Evolutionary conservation across 768 basidiomycete genomes (phyloP), one percentile per base, ranked within the genome.

Genomic region (Rhodotorula kratochvilovae): DNA sequence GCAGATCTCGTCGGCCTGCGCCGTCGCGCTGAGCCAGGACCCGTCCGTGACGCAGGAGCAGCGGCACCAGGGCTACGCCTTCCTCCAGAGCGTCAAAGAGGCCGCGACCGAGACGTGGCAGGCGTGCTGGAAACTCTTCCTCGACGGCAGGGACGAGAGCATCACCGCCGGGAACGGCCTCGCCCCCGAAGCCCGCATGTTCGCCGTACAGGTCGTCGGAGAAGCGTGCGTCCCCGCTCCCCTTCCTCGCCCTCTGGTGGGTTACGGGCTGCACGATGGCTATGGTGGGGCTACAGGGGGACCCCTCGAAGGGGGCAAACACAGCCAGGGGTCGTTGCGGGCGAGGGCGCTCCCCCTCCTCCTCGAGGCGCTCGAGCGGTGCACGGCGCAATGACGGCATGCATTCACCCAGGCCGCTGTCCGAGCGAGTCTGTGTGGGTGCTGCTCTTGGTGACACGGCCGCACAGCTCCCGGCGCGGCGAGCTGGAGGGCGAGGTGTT

Each of bases 181-280:
- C 23, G 51, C 63, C 8, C 43, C 61, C 35, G 54, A 78, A 56
- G 75, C 71, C 46, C 46, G 78, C n/a, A 73, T 78, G 73, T 78
- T 76, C 61, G 75, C 61, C 1, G 31, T 76, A 11, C 78, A 78
- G 61, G 78, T 78, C 46, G 73, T 77, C 13, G 75, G 70, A 12
- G 75, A 78, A 51, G 73, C 71, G 66, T 74, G 39, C 50, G 75
- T 68, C 61, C 31, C 51, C 15, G 45, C 27, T n/a, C 61, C 66
- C 19, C 33, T 55, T 43, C 19, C 27, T 35, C 27, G 12, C 39
- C 31, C 6, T 17, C n/a, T 5, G 16, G 11, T 1, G 21, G n/a
- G n/a, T n/a, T n/a, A n/a, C n/a, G n/a, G n/a, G n/a, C n/a, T n/a
- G n/a, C n/a, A n/a, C n/a, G n/a, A n/a, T n/a, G n/a, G n/a, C n/a